phyloP scores from a whole-genome alignment of 768 basidiomycete genomes.

The Tulasnella calospora region DNA sequence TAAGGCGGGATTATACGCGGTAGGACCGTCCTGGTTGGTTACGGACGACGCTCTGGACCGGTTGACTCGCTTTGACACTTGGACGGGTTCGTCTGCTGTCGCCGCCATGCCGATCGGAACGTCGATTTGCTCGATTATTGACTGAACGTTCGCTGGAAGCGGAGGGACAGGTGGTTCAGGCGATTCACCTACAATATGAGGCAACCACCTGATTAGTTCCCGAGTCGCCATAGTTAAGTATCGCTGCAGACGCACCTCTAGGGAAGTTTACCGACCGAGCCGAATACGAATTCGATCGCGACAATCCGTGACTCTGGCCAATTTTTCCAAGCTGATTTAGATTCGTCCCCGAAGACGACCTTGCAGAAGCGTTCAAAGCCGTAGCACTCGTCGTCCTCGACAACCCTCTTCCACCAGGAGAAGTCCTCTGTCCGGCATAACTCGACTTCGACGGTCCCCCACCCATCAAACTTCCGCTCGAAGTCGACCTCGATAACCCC shows the following conservation, averaged over 20 bases:
- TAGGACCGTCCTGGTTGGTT: neutral
- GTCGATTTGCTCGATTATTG: neutral
- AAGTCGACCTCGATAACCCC: conserved; percentile 5
- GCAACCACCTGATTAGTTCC: neutral
- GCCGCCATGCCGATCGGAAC: conserved; percentile 17
- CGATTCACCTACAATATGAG: conserved; percentile 1
- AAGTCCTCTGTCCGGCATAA: neutral
- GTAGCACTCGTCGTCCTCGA: conserved; percentile 11
- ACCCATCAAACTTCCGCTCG: conserved; percentile 16
- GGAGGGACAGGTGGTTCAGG: conserved; percentile 23
- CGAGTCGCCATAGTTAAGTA: neutral
- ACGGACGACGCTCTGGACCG: conserved; percentile 20
- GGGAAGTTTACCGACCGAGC: neutral
- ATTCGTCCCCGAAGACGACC: conserved; percentile 16
- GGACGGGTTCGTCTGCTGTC: conserved; percentile 9
- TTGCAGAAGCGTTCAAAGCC: conserved; percentile 11
- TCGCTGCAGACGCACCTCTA: neutral
- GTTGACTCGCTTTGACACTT: neutral
- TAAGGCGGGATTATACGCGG: neutral
- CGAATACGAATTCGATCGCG: conserved; percentile 13
- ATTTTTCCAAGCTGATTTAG: neutral
- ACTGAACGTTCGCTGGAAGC: neutral
- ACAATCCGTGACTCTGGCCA: neutral
- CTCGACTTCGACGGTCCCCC: neutral
- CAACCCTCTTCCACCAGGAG: conserved; percentile 1